Conservation (phyloP, 2,329 filamentous ascomycete species). For the Dothideomycetes sp. region DNA sequence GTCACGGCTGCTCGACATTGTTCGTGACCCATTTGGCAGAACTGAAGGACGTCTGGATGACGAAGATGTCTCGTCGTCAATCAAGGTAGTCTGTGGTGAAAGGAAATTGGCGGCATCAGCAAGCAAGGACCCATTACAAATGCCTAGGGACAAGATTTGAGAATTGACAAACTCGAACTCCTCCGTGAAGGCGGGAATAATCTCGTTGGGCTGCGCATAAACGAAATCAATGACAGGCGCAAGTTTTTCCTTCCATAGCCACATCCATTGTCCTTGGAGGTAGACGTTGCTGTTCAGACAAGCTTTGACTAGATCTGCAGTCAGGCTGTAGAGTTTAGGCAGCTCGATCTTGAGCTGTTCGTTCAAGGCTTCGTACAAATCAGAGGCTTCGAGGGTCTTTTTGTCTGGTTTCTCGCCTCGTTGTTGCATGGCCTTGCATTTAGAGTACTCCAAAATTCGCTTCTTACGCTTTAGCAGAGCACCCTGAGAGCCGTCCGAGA, state of each 20-base stretch:
- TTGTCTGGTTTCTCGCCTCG: conserved; percentile 79
- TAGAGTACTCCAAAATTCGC: conserved; percentile 80
- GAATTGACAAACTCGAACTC: conserved; percentile 72
- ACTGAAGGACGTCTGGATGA: conserved; percentile 11
- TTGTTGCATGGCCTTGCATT: conserved; percentile 66
- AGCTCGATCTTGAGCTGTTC: conserved; percentile 89
- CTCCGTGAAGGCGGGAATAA: conserved; percentile 66
- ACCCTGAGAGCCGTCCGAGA: conserved; percentile 74
- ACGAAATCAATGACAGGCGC: conserved; percentile 54
- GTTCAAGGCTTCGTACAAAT: conserved; percentile 85
- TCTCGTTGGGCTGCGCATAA: conserved; percentile 46
- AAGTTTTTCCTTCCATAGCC: conserved; percentile 75
- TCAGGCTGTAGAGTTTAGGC: conserved; percentile 71
- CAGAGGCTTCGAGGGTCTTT: conserved; percentile 72
- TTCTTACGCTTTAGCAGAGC: conserved; percentile 94
- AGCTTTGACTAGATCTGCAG: conserved; percentile 73
- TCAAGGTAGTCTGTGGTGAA: conserved; percentile 41
- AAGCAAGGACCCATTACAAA: conserved; percentile 64
- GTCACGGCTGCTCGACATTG: conserved; percentile 16
- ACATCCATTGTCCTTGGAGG: conserved; percentile 75
- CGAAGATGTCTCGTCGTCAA: conserved; percentile 26
- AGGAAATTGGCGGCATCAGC: conserved; percentile 51
- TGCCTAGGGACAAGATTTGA: conserved; percentile 59
- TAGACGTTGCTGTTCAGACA: conserved; percentile 76
- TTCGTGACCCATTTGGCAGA: conserved; percentile 10